Base-by-base conservation (phyloP, 2,329 filamentous ascomycete species). In the Macrophomina pseudophaseolina region DNA sequence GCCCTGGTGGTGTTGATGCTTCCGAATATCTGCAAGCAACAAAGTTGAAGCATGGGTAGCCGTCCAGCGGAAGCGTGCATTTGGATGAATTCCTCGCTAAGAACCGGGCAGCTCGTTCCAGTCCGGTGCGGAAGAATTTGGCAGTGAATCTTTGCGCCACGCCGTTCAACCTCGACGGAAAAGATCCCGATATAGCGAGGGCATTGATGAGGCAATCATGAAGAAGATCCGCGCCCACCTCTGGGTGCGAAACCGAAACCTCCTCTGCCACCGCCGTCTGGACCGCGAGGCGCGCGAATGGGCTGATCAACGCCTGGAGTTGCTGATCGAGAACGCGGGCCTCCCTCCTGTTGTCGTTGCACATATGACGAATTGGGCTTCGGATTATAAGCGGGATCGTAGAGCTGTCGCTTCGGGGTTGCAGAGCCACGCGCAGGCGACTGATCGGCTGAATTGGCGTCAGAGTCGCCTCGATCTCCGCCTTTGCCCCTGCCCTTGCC, bases 211-310 rank as follows among this genome's bases (percentile, higher is more conserved):
- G 23, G 60, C 32, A 4, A 16, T 53, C 38, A 46, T 49, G 51
- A 65, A 7, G 63, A 65, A 33, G 52, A 48, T 11, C 44, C 53
- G 32, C 65, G 65, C 2, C 65, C 65, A 1, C 63, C 63, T 46
- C 65, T 46, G 14, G 54, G 35, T 14, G 54, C 65, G 48, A 95
- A 94, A 42, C 90, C 91, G 78, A 93, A 93, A 0, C 92, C 92
- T 66, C 90, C 91, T 73, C 90, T 86, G 67, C 91, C 91, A 74
- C 84, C 91, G 54, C 86, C 85, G 74, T 96, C 91, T 9, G 94
- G 94, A 9, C 93, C 93, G 72, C 87, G 86, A 1, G 94, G 93
- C 73, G 87, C 83, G 69, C 94, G 87, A 68, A 93, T 86, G 16
- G 91, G 86, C 69, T 90, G 88, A 56, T 91, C 86, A 33, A 88